Conservation (phyloP, 2,329 filamentous ascomycete species). For the Calonectria honghensis region DNA sequence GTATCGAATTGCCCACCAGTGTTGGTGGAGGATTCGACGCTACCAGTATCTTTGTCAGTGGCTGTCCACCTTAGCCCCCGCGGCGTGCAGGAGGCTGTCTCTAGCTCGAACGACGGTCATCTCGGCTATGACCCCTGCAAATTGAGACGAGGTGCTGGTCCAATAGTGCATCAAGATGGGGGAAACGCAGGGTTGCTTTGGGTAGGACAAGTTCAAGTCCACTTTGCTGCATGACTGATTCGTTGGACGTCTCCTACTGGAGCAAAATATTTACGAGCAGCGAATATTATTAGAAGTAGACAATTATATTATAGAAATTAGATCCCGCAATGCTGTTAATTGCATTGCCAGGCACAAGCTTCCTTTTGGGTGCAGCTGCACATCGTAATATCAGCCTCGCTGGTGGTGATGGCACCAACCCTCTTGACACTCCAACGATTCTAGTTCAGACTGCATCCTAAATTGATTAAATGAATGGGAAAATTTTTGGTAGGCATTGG, state of each 20-base stretch:
- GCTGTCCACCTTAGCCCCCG: constrained; percentile 60
- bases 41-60: constrained; percentile 65
- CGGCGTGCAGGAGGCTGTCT: constrained; percentile 49
- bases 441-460: neutral
- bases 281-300: constrained; percentile 10
- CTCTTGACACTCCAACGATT: neutral
- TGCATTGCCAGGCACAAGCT: constrained; percentile 32
- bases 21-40: constrained; percentile 71
- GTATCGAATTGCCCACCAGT: constrained; percentile 55
- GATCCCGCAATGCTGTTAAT: neutral
- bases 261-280: constrained; percentile 22
- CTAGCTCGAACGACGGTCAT: constrained; percentile 57
- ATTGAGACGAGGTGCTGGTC: constrained; percentile 56
- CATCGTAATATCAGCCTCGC: neutral
- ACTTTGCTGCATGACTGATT: neutral
- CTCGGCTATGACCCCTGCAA: constrained; percentile 60
- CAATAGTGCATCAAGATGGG: constrained; percentile 52
- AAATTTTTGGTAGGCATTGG: neutral
- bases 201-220: neutral
- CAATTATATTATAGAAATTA: neutral
- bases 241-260: neutral
- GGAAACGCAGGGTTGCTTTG: constrained; percentile 22
- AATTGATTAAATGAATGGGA: neutral
- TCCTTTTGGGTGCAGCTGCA: neutral
- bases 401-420: neutral